A percentile compares a stretch with the other conserved stretches of the same genome.
phyloP scores from a whole-genome alignment of 306 rosid genomes.

The Acacia crassicarpa region DNA sequence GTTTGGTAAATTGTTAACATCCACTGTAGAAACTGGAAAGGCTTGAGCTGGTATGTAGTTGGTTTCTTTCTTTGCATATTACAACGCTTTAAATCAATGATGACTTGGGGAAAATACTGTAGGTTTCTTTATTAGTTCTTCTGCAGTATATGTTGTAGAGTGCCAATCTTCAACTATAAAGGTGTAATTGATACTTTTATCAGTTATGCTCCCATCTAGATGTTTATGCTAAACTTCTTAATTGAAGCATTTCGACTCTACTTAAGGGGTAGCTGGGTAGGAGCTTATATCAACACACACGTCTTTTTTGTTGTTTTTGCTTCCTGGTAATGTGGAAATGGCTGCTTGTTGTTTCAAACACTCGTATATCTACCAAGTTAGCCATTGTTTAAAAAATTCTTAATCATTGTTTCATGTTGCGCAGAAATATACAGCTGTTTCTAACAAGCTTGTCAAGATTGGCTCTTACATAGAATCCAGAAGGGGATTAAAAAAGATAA shows the following conservation, averaged over 20 bases:
- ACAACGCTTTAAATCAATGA: not conserved
- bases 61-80: not conserved
- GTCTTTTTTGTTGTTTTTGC: not conserved
- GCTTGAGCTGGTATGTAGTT: not conserved
- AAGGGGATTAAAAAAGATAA: not conserved
- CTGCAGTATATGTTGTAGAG: not conserved
- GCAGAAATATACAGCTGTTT: not conserved
- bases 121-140: not conserved
- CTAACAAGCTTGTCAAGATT: not conserved
- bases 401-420: constrained; percentile 13
- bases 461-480: not conserved
- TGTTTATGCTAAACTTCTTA: not conserved
- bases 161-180: constrained; percentile 5
- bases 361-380: not conserved
- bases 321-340: constrained; percentile 1
- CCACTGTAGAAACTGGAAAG: not conserved
- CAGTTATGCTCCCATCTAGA: not conserved
- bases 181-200: not conserved
- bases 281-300: not conserved
- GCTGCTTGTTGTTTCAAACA: not conserved
- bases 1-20: not conserved
- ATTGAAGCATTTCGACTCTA: not conserved
- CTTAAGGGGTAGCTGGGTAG: not conserved
- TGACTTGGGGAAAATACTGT: not conserved
- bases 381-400: constrained; percentile 7